A percentile compares a stretch with the other conserved stretches of the same genome.
These are phyloP conservation scores for Quercus gilva DNA, from an alignment of 306 rosid species.

Conservation along the genomic window DNA sequence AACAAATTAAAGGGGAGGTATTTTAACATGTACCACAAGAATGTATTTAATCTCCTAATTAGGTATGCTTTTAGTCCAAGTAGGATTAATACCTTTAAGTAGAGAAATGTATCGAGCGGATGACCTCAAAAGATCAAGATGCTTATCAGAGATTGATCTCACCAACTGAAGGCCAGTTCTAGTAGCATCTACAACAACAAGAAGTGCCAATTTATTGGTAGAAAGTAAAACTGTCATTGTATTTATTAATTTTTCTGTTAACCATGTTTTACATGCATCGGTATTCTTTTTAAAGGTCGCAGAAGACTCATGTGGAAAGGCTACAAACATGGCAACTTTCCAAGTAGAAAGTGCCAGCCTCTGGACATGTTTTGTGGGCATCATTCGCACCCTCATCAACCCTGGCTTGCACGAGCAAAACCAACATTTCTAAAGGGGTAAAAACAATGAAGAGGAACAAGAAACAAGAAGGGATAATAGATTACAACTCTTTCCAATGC, in stretches of 20 bases:
- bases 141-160: conserved; percentile 65
- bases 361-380: background rate
- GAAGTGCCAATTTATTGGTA: conserved; percentile 22
- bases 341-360: background rate
- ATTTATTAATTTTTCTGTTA: background rate
- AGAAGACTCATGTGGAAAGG: background rate
- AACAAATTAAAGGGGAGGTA: background rate
- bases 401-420: conserved; percentile 1
- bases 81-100: conserved; percentile 54
- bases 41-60: background rate
- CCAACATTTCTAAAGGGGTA: background rate
- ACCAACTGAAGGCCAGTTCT: conserved; percentile 52
- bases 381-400: conserved; percentile 3
- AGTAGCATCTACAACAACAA: conserved; percentile 48
- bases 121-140: conserved; percentile 75
- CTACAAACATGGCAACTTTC: conserved; percentile 11
- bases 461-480: background rate
- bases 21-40: background rate
- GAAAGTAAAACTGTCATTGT: background rate
- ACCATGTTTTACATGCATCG: background rate
- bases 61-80: background rate
- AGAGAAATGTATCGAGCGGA: conserved; percentile 65
- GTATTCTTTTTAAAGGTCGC: background rate
- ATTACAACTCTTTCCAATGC: background rate
- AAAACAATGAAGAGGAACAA: conserved; percentile 6